Percentiles rank a stretch among this genome's conserved stretches.
Evolutionary conservation across 208 protist species (phyloP).

Genomic region (Acanthamoeba triangularis): DNA sequence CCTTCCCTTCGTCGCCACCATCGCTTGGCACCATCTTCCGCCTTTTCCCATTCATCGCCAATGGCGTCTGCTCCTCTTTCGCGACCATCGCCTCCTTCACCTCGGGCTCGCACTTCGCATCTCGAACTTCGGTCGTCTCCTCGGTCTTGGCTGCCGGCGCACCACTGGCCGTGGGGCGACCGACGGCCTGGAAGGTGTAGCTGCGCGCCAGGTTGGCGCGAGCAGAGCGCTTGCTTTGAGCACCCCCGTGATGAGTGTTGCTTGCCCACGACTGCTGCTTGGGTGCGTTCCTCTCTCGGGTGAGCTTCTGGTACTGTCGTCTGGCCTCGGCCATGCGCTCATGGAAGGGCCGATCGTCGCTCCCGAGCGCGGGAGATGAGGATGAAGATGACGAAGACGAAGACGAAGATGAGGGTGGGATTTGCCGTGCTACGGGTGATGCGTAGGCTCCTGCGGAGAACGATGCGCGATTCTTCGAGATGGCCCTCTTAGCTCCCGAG

Average conservation of each 20-base stretch:
- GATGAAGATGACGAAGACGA: slow-evolving; percentile 4
- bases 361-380: neutral
- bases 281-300: neutral
- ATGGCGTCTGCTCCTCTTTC: neutral
- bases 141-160: neutral
- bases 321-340: slow-evolving; percentile 38
- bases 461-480: neutral
- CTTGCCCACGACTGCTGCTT: slow-evolving; percentile 25
- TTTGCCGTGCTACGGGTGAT: neutral
- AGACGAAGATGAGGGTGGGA: neutral
- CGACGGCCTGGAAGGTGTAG: slow-evolving; percentile 56
- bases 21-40: neutral
- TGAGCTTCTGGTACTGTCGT: slow-evolving; percentile 5
- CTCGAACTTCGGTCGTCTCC: neutral
- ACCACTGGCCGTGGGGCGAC: neutral
- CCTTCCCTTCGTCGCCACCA: neutral
- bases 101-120: neutral
- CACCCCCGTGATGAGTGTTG: neutral
- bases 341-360: slow-evolving; percentile 1
- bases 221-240: neutral
- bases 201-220: neutral
- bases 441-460: neutral
- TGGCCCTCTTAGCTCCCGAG: neutral
- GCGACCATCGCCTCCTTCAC: neutral
- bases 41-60: neutral